Base-by-base conservation (phyloP, 2,329 filamentous ascomycete species). In the Ceratocystis cacaofunesta region DNA sequence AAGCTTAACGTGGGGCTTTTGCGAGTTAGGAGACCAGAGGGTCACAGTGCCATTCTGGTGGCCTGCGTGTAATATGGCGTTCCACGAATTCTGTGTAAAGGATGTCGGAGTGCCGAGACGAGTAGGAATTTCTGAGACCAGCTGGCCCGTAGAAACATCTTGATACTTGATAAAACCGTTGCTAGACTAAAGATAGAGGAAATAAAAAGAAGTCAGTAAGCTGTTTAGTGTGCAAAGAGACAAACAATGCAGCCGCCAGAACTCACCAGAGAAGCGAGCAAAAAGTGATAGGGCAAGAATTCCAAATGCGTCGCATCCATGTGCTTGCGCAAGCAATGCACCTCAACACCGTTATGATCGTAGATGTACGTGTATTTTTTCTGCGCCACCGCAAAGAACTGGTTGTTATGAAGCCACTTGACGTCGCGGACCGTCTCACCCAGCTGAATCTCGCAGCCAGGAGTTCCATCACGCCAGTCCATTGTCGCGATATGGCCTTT, bases 331-430 rank as follows among this genome's bases (percentile, higher is more conserved):
- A 99, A 77, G 73, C 89, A 92, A 74, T 99, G 94, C 65, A 99
- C 78, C 77, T 99, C 94, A 22, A 96, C 89, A 63, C 94, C 94
- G 66, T 89, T 84, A 66, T 85, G 81, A 72, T 96, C 94, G 78
- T 99, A 99, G 69, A 99, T 96, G 77, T 96, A 99, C 69, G 94
- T 89, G 70, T 94, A 88, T 76, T 92, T 94, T 80, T 96, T 96
- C 76, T 99, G 92, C 57, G 94, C 91, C 12, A 96, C 90, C 0
- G 92, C 92, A 76, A 97, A 96, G 76, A 85, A 88, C 70, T 96
- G 90, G 74, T 94, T 92, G 74, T 96, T 96, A 77, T 96, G 91
- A 71, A 97, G 80, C 89, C 91, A 99, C 72, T 86, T 87, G 30
- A 88, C 87, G 76, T 96, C 92, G 63, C 92, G 82, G 12, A 97